Conservation (phyloP, 2,329 filamentous ascomycete genomes). For the Xylaria sp. region DNA sequence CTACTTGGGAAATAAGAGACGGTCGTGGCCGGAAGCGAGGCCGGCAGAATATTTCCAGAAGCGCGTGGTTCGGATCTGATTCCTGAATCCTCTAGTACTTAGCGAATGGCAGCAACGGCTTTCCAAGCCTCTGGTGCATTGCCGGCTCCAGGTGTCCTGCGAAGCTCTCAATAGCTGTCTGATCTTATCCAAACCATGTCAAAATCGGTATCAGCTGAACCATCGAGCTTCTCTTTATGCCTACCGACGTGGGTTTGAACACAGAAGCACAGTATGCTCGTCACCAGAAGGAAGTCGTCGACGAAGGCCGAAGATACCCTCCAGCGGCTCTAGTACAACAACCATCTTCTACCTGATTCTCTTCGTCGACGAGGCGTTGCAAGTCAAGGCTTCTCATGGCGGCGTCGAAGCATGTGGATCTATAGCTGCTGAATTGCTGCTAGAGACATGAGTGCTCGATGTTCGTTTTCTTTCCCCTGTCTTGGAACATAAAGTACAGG, state of each 20-base stretch:
- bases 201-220: background rate
- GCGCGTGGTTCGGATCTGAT: background rate
- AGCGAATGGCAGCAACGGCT: conserved; percentile 14
- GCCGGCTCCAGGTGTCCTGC: conserved; percentile 16
- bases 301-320: conserved; percentile 8
- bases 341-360: conserved; percentile 13
- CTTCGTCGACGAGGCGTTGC: conserved; percentile 17
- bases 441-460: background rate
- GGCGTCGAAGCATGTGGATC: background rate
- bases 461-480: too few relatives aligned
- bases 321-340: conserved; percentile 9
- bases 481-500: too few relatives aligned
- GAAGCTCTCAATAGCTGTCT: conserved; percentile 18
- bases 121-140: conserved; percentile 18
- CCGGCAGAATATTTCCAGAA: background rate
- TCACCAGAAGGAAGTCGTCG: conserved; percentile 9
- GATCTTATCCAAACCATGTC: background rate
- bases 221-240: background rate
- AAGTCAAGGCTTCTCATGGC: conserved; percentile 9
- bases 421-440: background rate
- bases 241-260: background rate
- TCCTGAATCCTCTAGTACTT: conserved; percentile 9
- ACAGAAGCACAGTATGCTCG: conserved; percentile 16
- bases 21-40: background rate
- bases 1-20: background rate